phyloP scores from a whole-genome alignment of 1,139 yeast species.

The Zygosaccharomyces sapae region DNA sequence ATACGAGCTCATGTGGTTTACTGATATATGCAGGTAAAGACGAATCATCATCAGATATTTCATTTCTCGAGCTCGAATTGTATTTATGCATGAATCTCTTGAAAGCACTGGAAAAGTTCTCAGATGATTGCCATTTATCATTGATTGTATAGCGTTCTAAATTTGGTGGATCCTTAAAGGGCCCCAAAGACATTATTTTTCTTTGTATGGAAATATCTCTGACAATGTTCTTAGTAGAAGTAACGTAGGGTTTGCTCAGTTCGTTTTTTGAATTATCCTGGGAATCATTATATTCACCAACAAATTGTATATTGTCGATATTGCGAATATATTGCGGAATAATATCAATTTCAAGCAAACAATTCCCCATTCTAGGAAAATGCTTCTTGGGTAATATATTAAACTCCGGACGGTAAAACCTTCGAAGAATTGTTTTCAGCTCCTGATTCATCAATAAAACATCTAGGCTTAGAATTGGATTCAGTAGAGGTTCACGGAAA shows the following conservation, averaged over 20 bases:
- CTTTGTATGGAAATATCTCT: constrained; percentile 60
- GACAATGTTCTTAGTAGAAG: constrained; percentile 59
- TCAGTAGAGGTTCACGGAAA: constrained; percentile 38
- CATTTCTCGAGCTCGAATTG: constrained; percentile 12
- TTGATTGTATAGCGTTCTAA: constrained; percentile 10
- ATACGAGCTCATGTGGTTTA: constrained; percentile 25
- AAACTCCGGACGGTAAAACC: constrained; percentile 15
- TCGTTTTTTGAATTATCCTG: constrained; percentile 35
- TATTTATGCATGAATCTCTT: constrained; percentile 29
- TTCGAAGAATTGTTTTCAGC: constrained; percentile 28
- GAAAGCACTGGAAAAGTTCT: constrained; percentile 38
- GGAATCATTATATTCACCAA: constrained; percentile 51
- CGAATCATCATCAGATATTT: constrained; percentile 17
- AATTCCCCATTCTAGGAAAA: constrained; percentile 54
- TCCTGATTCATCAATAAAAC: constrained; percentile 29
- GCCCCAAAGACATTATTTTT: constrained; percentile 38
- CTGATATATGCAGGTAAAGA: constrained; percentile 15
- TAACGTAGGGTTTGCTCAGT: constrained; percentile 37
- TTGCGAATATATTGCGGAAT: constrained; percentile 57
- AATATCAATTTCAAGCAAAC: constrained; percentile 67
- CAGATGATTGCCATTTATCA: constrained; percentile 42
- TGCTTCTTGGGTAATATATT: constrained; percentile 22
- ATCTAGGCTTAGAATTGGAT: constrained; percentile 29
- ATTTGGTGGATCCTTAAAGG: constrained; percentile 30
- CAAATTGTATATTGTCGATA: constrained; percentile 43